Evolutionary conservation across 768 basidiomycete genomes (phyloP), one percentile per base, ranked within the genome.

Genomic region (Coprinopsis strossmayeri): DNA sequence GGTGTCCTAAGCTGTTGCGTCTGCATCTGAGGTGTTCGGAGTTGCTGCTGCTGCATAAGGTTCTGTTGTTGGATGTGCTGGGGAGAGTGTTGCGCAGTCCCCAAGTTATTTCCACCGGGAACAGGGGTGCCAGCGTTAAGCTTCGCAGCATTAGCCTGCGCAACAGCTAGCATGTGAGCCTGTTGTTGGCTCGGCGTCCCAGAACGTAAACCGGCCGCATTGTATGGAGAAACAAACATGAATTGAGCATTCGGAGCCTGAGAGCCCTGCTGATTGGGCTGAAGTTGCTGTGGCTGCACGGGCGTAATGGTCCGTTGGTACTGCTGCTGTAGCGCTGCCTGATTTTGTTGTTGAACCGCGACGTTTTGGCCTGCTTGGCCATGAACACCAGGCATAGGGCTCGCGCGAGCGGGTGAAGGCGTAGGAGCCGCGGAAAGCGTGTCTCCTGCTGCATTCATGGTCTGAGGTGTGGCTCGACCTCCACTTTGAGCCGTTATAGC

Each of bases 211-310:
- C 54, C 40, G 35, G 37, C 18, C 46, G 55, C 18, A 44, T 27
- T 17, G 28, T 34, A 43, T 38, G 51, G 10, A 13, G 45, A 26
- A n/a, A 46, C 23, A 41, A 49, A 32, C 27, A 51, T 27, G 40
- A 48, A 48, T n/a, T 57, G 54, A 32, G 51, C 39, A 21, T 59
- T 57, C 9, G 53, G 55, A 7, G 45, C 34, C 34, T 60, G 61
- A 9, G 45, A 42, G 2, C 49, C 61, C 35, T 49, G 55, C 9
- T 50, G 55, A 17, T 24, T 50, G 17, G 51, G 45, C 41, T 49
- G 48, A 21, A 32, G 20, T 23, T 49, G 54, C 43, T 57, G 23
- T n/a, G 32, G 27, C 48, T 49, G 48, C 9, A 38, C 18, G 23
- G 40, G 40, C 18, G 40, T 42, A 12, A 42, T 21, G 18, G 40